Base-by-base conservation (phyloP, 768 basidiomycete species). In the Dacryopinax spathularia region DNA sequence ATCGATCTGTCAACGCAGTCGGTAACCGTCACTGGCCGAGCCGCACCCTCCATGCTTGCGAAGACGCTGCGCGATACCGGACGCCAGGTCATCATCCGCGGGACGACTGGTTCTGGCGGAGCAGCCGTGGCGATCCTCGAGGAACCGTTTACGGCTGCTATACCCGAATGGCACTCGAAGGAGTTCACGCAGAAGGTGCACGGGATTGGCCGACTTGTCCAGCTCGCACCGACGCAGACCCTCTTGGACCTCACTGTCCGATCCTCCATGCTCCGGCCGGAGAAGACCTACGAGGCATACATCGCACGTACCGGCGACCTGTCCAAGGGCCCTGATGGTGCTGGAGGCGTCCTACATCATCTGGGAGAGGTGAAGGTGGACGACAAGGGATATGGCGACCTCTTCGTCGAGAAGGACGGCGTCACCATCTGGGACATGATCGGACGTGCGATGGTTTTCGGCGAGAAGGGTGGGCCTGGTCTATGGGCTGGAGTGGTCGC, bases 51-150 rank as follows among this genome's bases (percentile, higher is more conserved):
- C 13, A 9, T 29, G 25, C 48, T 56, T 7, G 48, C 48, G 25
- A 56, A 56, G 48, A 10, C 48, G 6, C 48, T 56, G 48, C 48
- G 48, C 48, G 48, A 56, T 4, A 56, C 48, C 3, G 48, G 48
- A 22, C 22, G 48, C 25, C 48, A 56, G 48, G 48, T 56, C 48
- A 56, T 56, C 48, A 56, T 56, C 48, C 48, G 48, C 48, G 48
- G 48, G 15, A 56, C 48, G 48, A 56, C 48, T 3, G 48, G 48
- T 18, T 31, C 25, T 10, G 48, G 48, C 22, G 48, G 48, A 3
- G 48, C 48, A 15, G 48, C 48, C 3, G 48, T 56, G 5, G 48
- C 48, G 13, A 56, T 56, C 22, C 48, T 56, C 13, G 48, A 56
- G 29, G 48, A 56, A 29, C 48, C 48, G 13, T 56, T 27, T 20